Evolutionary conservation across 768 basidiomycete genomes (phyloP).

Genomic region (Kwoniella newhampshirensis): DNA sequence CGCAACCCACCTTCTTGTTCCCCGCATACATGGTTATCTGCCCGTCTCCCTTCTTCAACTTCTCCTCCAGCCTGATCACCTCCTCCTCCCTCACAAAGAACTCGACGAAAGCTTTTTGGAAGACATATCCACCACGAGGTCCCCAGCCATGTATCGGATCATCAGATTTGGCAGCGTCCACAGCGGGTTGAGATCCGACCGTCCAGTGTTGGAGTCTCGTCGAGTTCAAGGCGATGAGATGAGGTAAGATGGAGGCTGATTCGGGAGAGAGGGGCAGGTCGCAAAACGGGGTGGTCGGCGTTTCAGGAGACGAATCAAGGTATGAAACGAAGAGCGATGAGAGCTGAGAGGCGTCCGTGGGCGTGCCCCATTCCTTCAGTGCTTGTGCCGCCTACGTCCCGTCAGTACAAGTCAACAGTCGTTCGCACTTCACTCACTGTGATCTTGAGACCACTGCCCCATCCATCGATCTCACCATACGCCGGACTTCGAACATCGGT

Average conservation of each 20-base stretch:
- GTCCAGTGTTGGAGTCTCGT: slow-evolving; percentile 79
- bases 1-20: slow-evolving; percentile 64
- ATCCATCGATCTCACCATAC: slow-evolving; percentile 55
- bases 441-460: slow-evolving; percentile 53
- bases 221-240: slow-evolving; percentile 72
- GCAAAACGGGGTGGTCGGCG: slow-evolving; percentile 83
- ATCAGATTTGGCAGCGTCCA: slow-evolving; percentile 72
- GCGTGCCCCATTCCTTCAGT: slow-evolving; percentile 73
- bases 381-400: slow-evolving; percentile 70
- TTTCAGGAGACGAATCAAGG: slow-evolving; percentile 66
- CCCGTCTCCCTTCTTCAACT: slow-evolving; percentile 47
- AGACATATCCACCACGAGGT: slow-evolving; percentile 86
- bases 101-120: slow-evolving; percentile 96
- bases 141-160: slow-evolving; percentile 90
- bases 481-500: slow-evolving; percentile 54
- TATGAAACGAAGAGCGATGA: slow-evolving; percentile 77
- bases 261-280: slow-evolving; percentile 76
- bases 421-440: slow-evolving; percentile 48
- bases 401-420: too few species aligned
- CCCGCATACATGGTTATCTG: slow-evolving; percentile 83
- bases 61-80: slow-evolving; percentile 59
- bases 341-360: slow-evolving; percentile 66
- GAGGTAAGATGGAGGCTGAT: slow-evolving; percentile 72
- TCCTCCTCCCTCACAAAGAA: slow-evolving; percentile 67
- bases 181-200: slow-evolving; percentile 90